Conservation (phyloP, 176 grass and related monocot genomes). For the Triticum urartu region DNA sequence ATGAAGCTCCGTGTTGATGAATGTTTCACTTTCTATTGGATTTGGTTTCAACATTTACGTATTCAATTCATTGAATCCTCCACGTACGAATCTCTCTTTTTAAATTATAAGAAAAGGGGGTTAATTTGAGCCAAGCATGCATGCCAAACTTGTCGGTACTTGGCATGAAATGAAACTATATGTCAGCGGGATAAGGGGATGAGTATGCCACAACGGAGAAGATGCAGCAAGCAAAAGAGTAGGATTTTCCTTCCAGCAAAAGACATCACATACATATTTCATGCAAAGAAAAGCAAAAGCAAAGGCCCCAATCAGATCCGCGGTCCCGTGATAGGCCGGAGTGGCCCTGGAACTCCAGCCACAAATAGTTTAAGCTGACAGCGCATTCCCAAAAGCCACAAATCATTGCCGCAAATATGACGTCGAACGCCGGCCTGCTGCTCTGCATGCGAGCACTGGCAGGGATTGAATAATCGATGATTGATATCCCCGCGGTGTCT, state of each 20-base stretch:
- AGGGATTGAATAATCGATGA: constrained; percentile 19
- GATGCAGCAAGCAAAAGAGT: constrained; percentile 4
- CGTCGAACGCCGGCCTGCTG: neutral
- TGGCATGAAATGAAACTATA: neutral
- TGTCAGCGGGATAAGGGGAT: neutral
- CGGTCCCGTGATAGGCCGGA: neutral
- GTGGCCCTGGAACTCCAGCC: constrained; percentile 25
- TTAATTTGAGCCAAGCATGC: no score
- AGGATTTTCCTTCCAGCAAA: constrained; percentile 24
- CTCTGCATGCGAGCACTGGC: constrained; percentile 13
- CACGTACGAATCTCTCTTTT: no score
- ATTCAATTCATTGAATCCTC: no score
- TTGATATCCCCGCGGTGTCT: constrained; percentile 1
- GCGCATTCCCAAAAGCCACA: constrained; percentile 14
- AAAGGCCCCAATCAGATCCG: constrained; percentile 1
- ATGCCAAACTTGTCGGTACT: neutral
- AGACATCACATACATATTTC: neutral
- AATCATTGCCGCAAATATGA: constrained; percentile 41
- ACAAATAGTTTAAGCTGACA: neutral
- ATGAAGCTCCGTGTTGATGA: no score
- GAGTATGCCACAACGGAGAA: neutral
- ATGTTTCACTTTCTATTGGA: no score
- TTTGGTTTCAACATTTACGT: no score
- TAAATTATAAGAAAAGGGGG: no score
- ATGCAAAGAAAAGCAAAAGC: neutral